phyloP scores from a whole-genome alignment of 495 filamentous ascomycete genomes.

The Letharia lupina region DNA sequence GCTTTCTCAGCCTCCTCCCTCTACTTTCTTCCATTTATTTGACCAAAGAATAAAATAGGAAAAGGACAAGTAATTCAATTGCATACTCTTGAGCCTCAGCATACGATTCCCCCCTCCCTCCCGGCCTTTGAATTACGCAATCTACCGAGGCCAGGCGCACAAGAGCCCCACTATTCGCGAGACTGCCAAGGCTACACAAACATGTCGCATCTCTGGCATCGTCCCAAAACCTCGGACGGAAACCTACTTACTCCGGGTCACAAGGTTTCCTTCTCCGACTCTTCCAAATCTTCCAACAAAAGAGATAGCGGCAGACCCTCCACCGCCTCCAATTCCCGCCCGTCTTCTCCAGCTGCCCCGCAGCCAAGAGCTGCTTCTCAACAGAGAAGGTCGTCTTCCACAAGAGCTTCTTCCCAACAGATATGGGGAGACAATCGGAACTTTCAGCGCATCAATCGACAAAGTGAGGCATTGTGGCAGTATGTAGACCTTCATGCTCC shows the following conservation, averaged over 20 bases:
- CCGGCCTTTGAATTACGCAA: not conserved
- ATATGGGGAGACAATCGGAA: conserved; percentile 20
- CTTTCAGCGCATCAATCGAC: conserved; percentile 24
- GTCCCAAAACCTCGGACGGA: conserved; percentile 20
- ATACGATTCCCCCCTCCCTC: not conserved
- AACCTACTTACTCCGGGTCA: conserved; percentile 20
- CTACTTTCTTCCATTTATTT: not conserved
- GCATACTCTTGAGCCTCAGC: not conserved
- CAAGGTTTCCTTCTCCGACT: conserved; percentile 28
- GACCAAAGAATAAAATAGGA: too few relatives aligned
- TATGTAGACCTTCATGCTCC: conserved; percentile 1
- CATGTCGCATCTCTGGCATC: conserved; percentile 15
- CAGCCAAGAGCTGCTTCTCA: conserved; percentile 17
- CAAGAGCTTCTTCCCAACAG: conserved; percentile 18
- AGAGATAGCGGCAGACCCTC: conserved; percentile 25
- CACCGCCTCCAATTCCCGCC: conserved; percentile 21
- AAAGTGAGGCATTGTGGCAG: conserved; percentile 27
- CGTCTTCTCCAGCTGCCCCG: conserved; percentile 17
- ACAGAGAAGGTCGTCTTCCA: conserved; percentile 13
- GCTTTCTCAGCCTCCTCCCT: not conserved
- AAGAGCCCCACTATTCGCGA: not conserved
- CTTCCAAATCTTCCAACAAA: conserved; percentile 24
- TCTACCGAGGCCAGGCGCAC: not conserved
- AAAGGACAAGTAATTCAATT: not conserved
- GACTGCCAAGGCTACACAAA: not conserved